Evolutionary conservation across 345 rosid species (phyloP).

Genomic region (Acer negundo): DNA sequence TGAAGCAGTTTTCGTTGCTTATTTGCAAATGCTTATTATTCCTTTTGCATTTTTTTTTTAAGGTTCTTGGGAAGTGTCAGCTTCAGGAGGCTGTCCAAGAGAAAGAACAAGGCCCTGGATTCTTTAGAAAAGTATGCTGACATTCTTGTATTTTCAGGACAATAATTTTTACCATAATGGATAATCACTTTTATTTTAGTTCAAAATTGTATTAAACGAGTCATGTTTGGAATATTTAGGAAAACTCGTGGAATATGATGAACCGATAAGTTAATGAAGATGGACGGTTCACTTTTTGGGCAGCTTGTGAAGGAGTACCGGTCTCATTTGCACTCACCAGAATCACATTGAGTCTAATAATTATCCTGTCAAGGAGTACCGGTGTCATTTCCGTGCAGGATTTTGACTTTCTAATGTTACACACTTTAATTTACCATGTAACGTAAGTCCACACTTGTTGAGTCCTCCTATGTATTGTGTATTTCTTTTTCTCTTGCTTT

Average conservation of each 20-base stretch:
- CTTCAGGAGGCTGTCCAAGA: constrained; percentile 77
- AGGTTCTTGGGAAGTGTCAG: constrained; percentile 93
- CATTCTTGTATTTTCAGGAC: not conserved
- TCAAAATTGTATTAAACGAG: not conserved
- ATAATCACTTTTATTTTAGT: not conserved
- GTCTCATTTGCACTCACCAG: constrained; percentile 72
- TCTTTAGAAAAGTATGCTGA: constrained; percentile 53
- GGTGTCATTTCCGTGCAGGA: too few species aligned
- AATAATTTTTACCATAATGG: not conserved
- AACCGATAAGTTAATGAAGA: constrained; percentile 68
- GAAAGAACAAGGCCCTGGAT: constrained; percentile 67
- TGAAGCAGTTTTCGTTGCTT: not conserved
- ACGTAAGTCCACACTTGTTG: too few species aligned
- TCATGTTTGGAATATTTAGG: constrained; percentile 38
- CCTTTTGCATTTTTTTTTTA: not conserved
- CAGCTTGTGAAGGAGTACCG: constrained; percentile 86
- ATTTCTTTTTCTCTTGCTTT: not conserved
- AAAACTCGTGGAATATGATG: constrained; percentile 70
- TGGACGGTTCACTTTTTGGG: constrained; percentile 68
- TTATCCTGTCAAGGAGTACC: too few species aligned
- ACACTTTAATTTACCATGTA: too few species aligned
- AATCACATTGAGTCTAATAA: constrained; percentile 35
- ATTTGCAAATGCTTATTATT: not conserved
- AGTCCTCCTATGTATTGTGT: too few species aligned
- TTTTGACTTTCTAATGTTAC: too few species aligned